A percentile compares a stretch with the other conserved stretches of the same genome.
Evolutionary conservation across 2,329 filamentous ascomycete genomes (phyloP).

Genomic region (Juglanconis oblonga): DNA sequence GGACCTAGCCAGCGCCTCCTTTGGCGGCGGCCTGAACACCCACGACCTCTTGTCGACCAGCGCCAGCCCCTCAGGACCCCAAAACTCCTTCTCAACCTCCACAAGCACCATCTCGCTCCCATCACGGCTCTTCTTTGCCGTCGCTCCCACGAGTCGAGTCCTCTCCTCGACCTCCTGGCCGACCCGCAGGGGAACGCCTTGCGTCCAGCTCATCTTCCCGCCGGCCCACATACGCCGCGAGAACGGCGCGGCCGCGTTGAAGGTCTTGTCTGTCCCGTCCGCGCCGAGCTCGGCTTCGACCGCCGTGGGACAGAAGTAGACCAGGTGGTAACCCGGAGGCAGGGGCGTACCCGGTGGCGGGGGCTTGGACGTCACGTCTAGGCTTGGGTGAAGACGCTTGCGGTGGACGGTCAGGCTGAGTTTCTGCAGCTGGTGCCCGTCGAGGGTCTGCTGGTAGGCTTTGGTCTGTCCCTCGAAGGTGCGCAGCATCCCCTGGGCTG

Average conservation of each 20-base stretch:
- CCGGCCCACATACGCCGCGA: constrained; percentile 68
- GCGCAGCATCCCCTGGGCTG: constrained; percentile 27
- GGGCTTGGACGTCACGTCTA: constrained; percentile 35
- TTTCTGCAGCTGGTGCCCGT: constrained; percentile 62
- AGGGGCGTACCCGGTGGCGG: constrained; percentile 45
- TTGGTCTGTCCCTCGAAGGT: constrained; percentile 27
- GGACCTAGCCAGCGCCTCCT: not conserved
- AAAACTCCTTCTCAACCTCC: constrained; percentile 59
- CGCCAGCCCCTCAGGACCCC: constrained; percentile 46
- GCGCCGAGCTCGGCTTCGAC: constrained; percentile 51
- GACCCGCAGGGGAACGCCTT: constrained; percentile 38
- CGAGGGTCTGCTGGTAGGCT: constrained; percentile 46
- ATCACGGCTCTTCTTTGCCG: constrained; percentile 51
- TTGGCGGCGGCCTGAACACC: constrained; percentile 12
- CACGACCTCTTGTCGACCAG: constrained; percentile 52
- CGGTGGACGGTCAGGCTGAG: constrained; percentile 57
- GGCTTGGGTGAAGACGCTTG: constrained; percentile 36
- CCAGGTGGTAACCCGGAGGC: constrained; percentile 59
- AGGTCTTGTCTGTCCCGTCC: constrained; percentile 60
- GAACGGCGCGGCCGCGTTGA: constrained; percentile 58
- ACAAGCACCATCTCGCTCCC: constrained; percentile 64
- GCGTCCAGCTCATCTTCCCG: constrained; percentile 54
- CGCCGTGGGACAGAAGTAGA: constrained; percentile 60
- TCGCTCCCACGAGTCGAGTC: constrained; percentile 29
- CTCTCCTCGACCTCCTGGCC: constrained; percentile 40